Conservation (phyloP, 768 basidiomycete genomes). For the Leccinum variicolor region DNA sequence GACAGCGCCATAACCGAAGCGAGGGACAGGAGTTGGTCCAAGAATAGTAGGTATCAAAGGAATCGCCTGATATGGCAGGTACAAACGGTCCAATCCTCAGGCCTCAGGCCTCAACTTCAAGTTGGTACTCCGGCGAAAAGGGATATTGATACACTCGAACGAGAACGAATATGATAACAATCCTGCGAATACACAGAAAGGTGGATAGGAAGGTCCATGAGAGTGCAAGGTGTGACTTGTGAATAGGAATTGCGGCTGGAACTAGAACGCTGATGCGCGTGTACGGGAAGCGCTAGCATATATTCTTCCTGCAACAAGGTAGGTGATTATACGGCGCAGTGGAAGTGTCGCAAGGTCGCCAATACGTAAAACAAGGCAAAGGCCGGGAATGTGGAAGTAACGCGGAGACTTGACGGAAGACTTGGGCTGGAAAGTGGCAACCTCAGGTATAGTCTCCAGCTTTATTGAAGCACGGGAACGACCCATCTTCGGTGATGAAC, state of each 20-base stretch:
- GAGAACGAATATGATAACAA: constrained; percentile 3
- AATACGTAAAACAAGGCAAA: constrained; percentile 28
- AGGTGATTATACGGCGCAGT: constrained; percentile 22
- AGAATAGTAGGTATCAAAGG: constrained; percentile 26
- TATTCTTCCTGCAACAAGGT: constrained; percentile 23
- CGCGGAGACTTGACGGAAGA: constrained; percentile 5
- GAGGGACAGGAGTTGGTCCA: constrained; percentile 16
- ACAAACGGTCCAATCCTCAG: constrained; percentile 10
- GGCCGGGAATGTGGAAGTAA: constrained; percentile 25
- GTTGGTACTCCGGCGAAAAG: background rate
- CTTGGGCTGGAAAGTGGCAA: constrained; percentile 28
- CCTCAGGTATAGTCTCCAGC: constrained; percentile 40
- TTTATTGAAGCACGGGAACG: constrained; percentile 24
- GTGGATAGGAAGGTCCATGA: constrained; percentile 2
- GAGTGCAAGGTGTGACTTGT: constrained; percentile 6
- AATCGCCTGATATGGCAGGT: constrained; percentile 28
- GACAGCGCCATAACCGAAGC: background rate
- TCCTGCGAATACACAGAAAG: constrained; percentile 11
- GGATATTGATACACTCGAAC: constrained; percentile 17
- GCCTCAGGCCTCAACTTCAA: too few species aligned
- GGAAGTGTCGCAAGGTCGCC: constrained; percentile 30
- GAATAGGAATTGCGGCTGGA: background rate
- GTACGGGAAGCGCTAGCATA: constrained; percentile 16
- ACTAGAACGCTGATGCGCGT: constrained; percentile 13
- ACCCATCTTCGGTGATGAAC: constrained; percentile 23